These are phyloP conservation scores for Aspergillus sp. DNA, from an alignment of 2,329 filamentous ascomycete species.

Conservation along the genomic window DNA sequence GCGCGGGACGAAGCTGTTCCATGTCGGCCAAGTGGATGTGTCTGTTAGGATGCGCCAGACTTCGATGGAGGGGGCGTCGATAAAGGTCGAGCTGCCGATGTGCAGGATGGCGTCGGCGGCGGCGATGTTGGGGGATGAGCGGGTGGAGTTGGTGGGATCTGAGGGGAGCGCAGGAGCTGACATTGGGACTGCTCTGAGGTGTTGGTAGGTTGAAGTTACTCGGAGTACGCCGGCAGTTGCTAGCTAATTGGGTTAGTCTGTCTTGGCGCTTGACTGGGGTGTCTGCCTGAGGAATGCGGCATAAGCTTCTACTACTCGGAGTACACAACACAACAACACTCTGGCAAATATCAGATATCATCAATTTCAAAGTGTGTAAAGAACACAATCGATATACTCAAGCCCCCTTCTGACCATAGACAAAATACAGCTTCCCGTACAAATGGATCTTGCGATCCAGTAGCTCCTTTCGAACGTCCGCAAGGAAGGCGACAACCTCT, in stretches of 20 bases:
- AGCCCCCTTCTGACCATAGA: background rate
- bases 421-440: background rate
- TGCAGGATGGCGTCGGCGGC: slow-evolving; percentile 20
- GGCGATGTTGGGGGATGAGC: slow-evolving; percentile 23
- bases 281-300: no score
- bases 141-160: slow-evolving; percentile 12
- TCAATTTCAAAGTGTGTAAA: no score
- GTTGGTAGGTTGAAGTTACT: no score
- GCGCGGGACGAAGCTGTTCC: slow-evolving; percentile 40
- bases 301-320: no score
- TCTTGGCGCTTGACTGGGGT: no score
- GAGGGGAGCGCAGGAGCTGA: background rate
- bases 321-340: no score
- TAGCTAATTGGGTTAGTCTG: no score
- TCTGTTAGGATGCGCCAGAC: slow-evolving; percentile 38
- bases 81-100: slow-evolving; percentile 26
- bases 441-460: background rate
- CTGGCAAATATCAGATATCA: no score
- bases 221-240: no score
- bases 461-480: background rate
- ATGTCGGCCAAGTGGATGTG: slow-evolving; percentile 37
- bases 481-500: background rate
- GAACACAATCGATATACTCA: no score
- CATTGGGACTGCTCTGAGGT: background rate
- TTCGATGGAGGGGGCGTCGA: slow-evolving; percentile 32